Evolutionary conservation across 768 basidiomycete genomes (phyloP), one percentile per base, ranked within the genome.

Genomic region (Trichaptum fuscoviolaceum): DNA sequence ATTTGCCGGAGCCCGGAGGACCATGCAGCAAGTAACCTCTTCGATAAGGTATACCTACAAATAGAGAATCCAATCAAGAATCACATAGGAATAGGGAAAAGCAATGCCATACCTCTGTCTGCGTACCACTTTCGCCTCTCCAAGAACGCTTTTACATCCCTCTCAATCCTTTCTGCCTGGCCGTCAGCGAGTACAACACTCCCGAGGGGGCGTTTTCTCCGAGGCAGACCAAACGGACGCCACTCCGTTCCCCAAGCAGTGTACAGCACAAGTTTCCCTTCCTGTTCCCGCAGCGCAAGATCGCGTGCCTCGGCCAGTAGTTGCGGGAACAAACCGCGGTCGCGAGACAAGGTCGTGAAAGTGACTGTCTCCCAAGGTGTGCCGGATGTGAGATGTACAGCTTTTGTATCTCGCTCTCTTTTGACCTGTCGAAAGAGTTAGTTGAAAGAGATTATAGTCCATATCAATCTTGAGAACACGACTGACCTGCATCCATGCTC

Each of bases 241-340:
- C 97, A 99, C 71, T 98, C 95, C 35, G 89, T 90, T 0, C 95
- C 95, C 95, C 96, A 97, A 4, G 96, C 93, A 0, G 95, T 97
- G 71, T 96, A 92, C 66, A 99, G 91, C 66, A 99, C 92, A 9
- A 96, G 93, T 73, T 95, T 95, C 63, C 96, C 96, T 75, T 96
- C 93, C 68, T 95, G 91, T 0, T 85, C 89, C 35, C 81, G 84
- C 81, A 96, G 84, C 0, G 95, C 96, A 57, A 96, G 80, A 72
- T 93, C 89, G 63, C 93, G 84, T n/a, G 97, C 96, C 75, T 99
- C 96, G 1, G 85, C 77, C 3, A 99, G 86, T 7, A 99, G 81
- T 58, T 80, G 72, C 0, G 93, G 85, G 75, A 99, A 98, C 24
- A 98, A 79, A 2, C 75, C 72, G 57, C 95, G 88, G 75, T 96